Conservation (phyloP, 306 rosid species). For the Begonia peltatifolia region DNA sequence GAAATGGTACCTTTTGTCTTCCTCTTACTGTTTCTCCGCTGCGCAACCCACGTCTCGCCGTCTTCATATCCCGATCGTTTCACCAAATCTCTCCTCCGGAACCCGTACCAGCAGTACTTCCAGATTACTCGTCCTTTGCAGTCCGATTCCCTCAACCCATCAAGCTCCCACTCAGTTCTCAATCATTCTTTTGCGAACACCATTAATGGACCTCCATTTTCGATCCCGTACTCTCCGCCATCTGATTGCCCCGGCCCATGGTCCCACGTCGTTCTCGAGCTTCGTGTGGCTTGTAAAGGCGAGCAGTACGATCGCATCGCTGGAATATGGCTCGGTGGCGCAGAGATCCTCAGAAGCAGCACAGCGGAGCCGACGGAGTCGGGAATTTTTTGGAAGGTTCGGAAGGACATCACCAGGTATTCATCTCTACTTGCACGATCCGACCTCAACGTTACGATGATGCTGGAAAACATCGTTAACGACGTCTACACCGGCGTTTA, state of each 20-base stretch:
- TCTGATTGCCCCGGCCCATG: constrained; percentile 34
- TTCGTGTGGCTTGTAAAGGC: constrained; percentile 41
- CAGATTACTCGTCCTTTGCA: constrained; percentile 45
- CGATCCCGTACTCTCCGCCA: constrained; percentile 47
- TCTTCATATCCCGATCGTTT: constrained; percentile 28
- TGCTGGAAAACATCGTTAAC: constrained; percentile 59
- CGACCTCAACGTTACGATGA: constrained; percentile 41
- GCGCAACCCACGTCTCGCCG: constrained; percentile 8
- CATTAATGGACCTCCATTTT: constrained; percentile 44
- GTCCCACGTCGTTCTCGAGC: constrained; percentile 40
- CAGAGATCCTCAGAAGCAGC: constrained; percentile 67
- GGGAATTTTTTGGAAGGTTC: constrained; percentile 60
- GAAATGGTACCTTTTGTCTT: neutral
- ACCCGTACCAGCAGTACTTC: constrained; percentile 25
- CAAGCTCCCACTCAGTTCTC: constrained; percentile 39
- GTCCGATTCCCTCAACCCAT: constrained; percentile 22
- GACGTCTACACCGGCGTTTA: constrained; percentile 49
- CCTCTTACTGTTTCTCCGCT: constrained; percentile 1
- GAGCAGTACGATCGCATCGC: constrained; percentile 76
- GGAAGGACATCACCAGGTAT: constrained; percentile 59
- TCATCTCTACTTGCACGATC: constrained; percentile 32
- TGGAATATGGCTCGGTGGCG: constrained; percentile 69
- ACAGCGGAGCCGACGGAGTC: constrained; percentile 47
- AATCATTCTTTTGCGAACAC: constrained; percentile 63
- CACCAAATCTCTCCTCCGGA: constrained; percentile 8